Percentiles rank a stretch among this genome's conserved stretches.
These are phyloP conservation scores for Rhizopus sp. DNA, from an alignment of 371 early-diverging fungal species.

Conservation along the genomic window DNA sequence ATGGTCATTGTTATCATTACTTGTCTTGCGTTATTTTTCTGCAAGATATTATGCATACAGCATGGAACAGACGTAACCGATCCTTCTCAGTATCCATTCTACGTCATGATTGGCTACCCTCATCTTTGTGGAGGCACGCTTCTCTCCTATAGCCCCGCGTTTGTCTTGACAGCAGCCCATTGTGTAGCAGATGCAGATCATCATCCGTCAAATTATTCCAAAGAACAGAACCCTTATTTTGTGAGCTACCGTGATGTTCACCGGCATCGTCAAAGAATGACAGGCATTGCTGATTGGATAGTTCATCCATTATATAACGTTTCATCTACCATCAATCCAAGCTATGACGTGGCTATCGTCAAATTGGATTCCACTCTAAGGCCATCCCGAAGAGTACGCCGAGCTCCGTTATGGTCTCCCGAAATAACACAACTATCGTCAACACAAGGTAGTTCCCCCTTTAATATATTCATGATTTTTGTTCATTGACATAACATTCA, in stretches of 20 bases:
- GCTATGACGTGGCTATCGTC: constrained; percentile 44
- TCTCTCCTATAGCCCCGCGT: constrained; percentile 41
- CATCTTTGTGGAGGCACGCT: constrained; percentile 52
- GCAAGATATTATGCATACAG: constrained; percentile 24
- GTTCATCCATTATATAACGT: constrained; percentile 40
- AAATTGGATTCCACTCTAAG: constrained; percentile 27
- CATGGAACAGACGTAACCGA: constrained; percentile 30
- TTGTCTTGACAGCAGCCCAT: constrained; percentile 52
- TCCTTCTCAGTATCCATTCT: constrained; percentile 41
- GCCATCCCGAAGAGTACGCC: constrained; percentile 19
- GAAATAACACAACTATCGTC: constrained; percentile 1
- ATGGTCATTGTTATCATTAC: no score
- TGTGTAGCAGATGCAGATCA: constrained; percentile 38
- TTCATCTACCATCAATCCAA: constrained; percentile 25
- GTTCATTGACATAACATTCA: background rate
- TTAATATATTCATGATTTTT: background rate
- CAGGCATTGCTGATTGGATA: constrained; percentile 31
- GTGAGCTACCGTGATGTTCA: constrained; percentile 17
- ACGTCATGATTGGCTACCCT: constrained; percentile 47
- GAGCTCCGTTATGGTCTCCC: constrained; percentile 40
- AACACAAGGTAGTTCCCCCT: constrained; percentile 14
- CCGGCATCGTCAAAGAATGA: constrained; percentile 27
- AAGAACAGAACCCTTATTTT: constrained; percentile 19
- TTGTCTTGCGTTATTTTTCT: background rate
- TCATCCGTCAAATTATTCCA: constrained; percentile 11